Base-by-base conservation (phyloP, 2,329 filamentous ascomycete species). In the Chaetomiaceae sp. region DNA sequence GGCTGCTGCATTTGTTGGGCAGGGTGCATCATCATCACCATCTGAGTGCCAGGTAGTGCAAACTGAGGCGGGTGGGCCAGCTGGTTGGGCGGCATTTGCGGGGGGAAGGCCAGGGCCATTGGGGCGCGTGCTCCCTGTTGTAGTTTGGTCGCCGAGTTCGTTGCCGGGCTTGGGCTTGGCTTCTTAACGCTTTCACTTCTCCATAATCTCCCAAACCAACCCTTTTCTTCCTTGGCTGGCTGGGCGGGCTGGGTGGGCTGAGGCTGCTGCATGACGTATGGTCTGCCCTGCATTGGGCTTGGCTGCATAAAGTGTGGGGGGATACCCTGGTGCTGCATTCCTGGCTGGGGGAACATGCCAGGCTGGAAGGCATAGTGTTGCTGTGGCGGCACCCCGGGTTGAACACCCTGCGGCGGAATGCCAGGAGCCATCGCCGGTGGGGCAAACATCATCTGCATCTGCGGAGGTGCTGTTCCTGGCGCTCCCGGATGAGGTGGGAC, bases 201-300 rank as follows among this genome's bases (percentile, higher is more conserved):
- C 39, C 40, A 54, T 3, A 57, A 20, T 21, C 39, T 50, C 27
- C 55, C 55, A 34, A 55, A 55, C 45, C 51, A 57, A 23, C 53
- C 9, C 16, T 51, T 57, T 44, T 53, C 44, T 30, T 57, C 50
- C 23, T 53, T 55, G 2, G 30, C 34, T 5, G 47, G 47, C 17
- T 37, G 49, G 7, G 40, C 16, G 8, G 23, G 35, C 10, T 37
- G 5, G 25, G 25, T 12, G 6, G 14, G 35, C 12, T 27, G 46
- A 20, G 43, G 30, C 8, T 33, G 40, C 16, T 47, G 47, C 19
- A 48, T 44, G 39, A 38, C 27, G 45, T 47, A 43, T 13, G 27
- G 30, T 14, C 34, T 35, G 20, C 19, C 41, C 3, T 20, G 31
- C 33, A 30, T 43, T 44, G 33, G 44, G 45, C 30, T 39, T 48